Evolutionary conservation across 257 asterid species (phyloP), one percentile per base, ranked within the genome.

Genomic region (Gynochthodes officinalis): DNA sequence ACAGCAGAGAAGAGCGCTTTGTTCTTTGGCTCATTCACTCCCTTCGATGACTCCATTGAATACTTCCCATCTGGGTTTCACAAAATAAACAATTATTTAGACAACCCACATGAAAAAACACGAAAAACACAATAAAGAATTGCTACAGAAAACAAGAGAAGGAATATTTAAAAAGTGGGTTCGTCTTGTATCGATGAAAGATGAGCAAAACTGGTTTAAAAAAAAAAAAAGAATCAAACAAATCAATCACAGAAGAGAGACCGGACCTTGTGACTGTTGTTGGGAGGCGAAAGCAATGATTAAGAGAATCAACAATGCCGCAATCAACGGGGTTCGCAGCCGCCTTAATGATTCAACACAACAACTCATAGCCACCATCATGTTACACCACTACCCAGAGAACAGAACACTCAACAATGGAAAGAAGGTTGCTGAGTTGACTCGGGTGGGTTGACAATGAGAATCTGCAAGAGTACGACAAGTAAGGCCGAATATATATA

Each of bases 241-340:
- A 57, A 57, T 12, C 63, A 57, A 23, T 27, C 8, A 6, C 13
- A 13, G 16, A 1, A 5, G 21, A 58, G 64, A 58, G 23, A n/a
- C 64, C 63, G 74, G 70, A 49, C 28, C 59, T 7, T 23, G 67
- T 32, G 60, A 19, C 13, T 4, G 53, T 25, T 16, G 77, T 32
- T 30, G 62, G 71, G 58, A 62, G 42, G 77, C 14, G 60, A 35
- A 42, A 69, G 39, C 43, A 42, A 59, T 52, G 54, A 58, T 18
- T 19, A 37, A 70, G 71, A 58, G 57, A 59, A 77, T 28, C 39
- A 67, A 67, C 67, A 59, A 25, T 43, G 46, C 67, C 1, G 52
- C 19, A 39, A 64, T 10, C 16, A 40, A 12, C 14, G 76, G 46
- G 61, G 21, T 53, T 71, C 73, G 32, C 43, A 63, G 59, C 62